Conservation (phyloP, 169 alveolate species). For the Plasmodium ovale region DNA sequence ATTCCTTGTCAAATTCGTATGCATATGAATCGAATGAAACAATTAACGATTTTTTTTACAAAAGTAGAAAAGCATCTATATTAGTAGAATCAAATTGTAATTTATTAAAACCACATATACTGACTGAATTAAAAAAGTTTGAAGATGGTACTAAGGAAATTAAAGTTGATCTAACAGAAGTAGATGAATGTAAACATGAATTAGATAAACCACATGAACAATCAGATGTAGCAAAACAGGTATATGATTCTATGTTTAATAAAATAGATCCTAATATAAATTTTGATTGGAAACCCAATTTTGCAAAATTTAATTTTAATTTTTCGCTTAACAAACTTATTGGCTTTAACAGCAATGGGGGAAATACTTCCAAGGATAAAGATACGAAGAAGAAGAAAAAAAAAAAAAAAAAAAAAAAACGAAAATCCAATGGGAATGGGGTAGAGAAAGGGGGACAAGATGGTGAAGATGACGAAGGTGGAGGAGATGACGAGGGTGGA, state of each 20-base stretch:
- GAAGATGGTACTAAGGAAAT: constrained; percentile 47
- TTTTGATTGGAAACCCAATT: constrained; percentile 39
- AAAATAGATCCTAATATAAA: constrained; percentile 11
- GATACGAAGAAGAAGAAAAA: not conserved
- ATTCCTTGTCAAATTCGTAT: constrained; percentile 32
- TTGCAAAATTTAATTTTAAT: not conserved
- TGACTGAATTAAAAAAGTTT: constrained; percentile 33
- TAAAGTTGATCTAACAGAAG: constrained; percentile 24
- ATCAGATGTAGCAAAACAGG: constrained; percentile 33
- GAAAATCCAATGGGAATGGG: not conserved
- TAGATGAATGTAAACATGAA: constrained; percentile 14
- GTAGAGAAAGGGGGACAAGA: not conserved
- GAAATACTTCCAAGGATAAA: not conserved
- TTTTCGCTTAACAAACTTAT: not conserved
- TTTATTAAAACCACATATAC: constrained; percentile 18
- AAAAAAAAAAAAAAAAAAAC: not conserved
- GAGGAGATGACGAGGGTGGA: not conserved
- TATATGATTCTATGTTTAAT: not conserved
- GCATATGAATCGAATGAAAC: constrained; percentile 48
- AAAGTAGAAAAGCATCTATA: constrained; percentile 43
- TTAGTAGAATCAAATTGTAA: constrained; percentile 48
- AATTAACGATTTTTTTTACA: constrained; percentile 39
- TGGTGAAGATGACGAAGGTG: not conserved
- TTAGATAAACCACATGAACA: not conserved
- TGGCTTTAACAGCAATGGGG: not conserved